These are phyloP conservation scores for Sapria himalayana DNA, from an alignment of 345 rosid genomes.

Conservation along the genomic window DNA sequence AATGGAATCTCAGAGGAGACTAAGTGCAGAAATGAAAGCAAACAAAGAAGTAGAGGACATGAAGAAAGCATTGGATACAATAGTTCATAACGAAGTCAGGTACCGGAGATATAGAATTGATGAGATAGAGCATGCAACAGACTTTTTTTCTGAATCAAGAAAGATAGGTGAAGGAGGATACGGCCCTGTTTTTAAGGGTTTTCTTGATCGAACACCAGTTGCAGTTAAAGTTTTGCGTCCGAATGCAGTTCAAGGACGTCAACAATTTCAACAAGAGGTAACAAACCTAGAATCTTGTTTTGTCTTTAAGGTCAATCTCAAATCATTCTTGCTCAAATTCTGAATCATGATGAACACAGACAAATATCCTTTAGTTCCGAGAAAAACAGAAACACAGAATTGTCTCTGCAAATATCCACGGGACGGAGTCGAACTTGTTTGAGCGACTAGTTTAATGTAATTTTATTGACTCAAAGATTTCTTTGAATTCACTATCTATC, in stretches of 20 bases:
- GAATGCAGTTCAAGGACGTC: constrained; percentile 87
- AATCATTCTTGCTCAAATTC: no score
- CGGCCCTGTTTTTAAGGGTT: constrained; percentile 71
- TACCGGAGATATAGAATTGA: constrained; percentile 56
- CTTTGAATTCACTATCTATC: no score
- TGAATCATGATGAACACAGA: no score
- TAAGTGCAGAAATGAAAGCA: constrained; percentile 24
- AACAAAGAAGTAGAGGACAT: constrained; percentile 31
- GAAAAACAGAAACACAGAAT: no score
- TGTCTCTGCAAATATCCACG: no score
- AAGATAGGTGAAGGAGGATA: constrained; percentile 95
- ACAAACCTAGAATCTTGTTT: constrained; percentile 4
- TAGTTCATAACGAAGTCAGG: constrained; percentile 17
- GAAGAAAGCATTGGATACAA: constrained; percentile 12
- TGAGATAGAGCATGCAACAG: constrained; percentile 68
- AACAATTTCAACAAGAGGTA: constrained; percentile 84
- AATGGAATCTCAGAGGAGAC: constrained; percentile 36
- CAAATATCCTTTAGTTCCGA: no score
- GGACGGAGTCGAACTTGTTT: no score
- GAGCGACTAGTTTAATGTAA: no score
- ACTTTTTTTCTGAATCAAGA: constrained; percentile 21
- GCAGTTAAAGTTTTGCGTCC: constrained; percentile 83
- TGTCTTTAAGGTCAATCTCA: no score
- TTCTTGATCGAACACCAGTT: constrained; percentile 64
- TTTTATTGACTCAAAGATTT: no score